A percentile compares a stretch with the other conserved stretches of the same genome.
Evolutionary conservation across 2,329 filamentous ascomycete species (phyloP).

Genomic region (Ascochyta koolunga): DNA sequence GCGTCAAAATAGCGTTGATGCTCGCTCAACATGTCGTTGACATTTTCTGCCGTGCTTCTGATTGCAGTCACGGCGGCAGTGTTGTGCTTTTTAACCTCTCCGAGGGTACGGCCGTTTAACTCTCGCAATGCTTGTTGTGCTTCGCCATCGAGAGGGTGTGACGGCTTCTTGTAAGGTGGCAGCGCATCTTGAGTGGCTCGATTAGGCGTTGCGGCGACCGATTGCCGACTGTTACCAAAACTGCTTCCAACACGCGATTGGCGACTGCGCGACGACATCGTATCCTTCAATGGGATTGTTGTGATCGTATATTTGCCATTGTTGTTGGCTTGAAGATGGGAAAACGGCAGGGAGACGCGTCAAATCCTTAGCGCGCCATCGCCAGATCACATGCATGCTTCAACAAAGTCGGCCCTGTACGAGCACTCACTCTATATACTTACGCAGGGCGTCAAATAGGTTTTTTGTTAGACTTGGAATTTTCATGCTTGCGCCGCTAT

Average conservation of each 20-base stretch:
- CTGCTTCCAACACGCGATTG: slow-evolving; percentile 25
- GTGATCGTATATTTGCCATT: background rate
- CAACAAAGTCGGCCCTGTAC: background rate
- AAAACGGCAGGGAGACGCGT: slow-evolving; percentile 9
- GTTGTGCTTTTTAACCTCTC: slow-evolving; percentile 57
- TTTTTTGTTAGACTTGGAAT: no score
- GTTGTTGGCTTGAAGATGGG: background rate
- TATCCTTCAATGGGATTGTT: background rate
- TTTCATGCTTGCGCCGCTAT: background rate
- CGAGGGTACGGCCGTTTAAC: slow-evolving; percentile 52
- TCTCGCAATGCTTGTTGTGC: slow-evolving; percentile 55
- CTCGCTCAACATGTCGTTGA: slow-evolving; percentile 61
- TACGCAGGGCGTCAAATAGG: no score
- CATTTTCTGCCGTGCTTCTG: slow-evolving; percentile 56
- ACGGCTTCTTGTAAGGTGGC: slow-evolving; percentile 62
- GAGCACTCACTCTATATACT: no score
- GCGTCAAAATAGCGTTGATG: slow-evolving; percentile 46
- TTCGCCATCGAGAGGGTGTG: slow-evolving; percentile 56
- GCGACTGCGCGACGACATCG: slow-evolving; percentile 34
- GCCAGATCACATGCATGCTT: slow-evolving; percentile 21
- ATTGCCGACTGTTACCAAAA: slow-evolving; percentile 22
- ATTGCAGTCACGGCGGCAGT: slow-evolving; percentile 55
- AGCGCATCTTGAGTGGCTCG: slow-evolving; percentile 26
- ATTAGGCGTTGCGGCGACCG: slow-evolving; percentile 14
- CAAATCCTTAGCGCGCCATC: slow-evolving; percentile 10